These are phyloP conservation scores for Metschnikowia rubicola DNA, from an alignment of 805 yeast genomes.

Conservation along the genomic window DNA sequence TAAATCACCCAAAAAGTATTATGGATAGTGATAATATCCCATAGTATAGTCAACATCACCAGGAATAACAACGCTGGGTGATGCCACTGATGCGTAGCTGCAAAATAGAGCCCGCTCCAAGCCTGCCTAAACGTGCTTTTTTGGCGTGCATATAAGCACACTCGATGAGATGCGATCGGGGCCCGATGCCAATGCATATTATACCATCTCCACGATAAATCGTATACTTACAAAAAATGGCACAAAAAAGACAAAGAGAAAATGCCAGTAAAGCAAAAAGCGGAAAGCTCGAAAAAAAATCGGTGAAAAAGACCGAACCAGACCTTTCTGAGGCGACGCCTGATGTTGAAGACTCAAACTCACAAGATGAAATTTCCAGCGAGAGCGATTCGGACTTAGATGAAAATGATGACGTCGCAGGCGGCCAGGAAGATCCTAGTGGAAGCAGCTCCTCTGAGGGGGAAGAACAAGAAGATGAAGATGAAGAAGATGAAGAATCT, in stretches of 20 bases:
- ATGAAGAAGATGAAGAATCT: conserved; percentile 5
- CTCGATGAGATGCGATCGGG: conserved; percentile 6
- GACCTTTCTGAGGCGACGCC: neutral
- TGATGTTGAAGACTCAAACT: neutral
- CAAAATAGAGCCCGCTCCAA: no score
- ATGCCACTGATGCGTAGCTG: no score
- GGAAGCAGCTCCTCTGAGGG: conserved; percentile 7
- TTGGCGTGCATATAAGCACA: conserved; percentile 4
- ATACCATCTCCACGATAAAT: neutral
- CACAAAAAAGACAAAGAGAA: conserved; percentile 6
- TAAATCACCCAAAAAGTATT: no score
- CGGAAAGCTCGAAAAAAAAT: neutral
- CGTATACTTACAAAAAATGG: conserved; percentile 1
- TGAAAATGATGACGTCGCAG: conserved; percentile 28
- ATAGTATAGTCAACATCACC: no score
- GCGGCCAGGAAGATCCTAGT: conserved; percentile 14
- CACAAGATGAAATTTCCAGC: conserved; percentile 3
- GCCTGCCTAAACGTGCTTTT: neutral
- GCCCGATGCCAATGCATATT: neutral
- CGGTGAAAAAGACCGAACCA: neutral
- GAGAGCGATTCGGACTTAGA: conserved; percentile 20
- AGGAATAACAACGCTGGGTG: no score
- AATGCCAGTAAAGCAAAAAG: neutral
- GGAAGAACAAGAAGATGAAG: conserved; percentile 2
- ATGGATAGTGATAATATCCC: no score